Evolutionary conservation across 1,284 basidiomycete species (phyloP), one percentile per base, ranked within the genome.

Genomic region (Ceratobasidium sp.): DNA sequence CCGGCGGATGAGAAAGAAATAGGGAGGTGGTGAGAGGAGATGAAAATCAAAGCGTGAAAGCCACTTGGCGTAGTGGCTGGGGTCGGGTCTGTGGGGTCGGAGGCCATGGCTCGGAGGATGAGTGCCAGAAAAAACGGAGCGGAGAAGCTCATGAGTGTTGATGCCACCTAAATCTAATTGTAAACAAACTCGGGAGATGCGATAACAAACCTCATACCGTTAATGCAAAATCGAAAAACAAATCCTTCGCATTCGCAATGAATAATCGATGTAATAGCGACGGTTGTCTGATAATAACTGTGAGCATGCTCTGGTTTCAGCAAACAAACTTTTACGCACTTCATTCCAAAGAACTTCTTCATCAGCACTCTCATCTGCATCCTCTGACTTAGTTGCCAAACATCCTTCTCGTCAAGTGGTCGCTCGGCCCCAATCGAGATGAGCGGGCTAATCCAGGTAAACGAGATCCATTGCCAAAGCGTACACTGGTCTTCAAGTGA

Each of bases 301-400:
- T n/a, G n/a, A n/a, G n/a, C n/a, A n/a, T n/a, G n/a, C n/a, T n/a
- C n/a, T n/a, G n/a, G n/a, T n/a, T n/a, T n/a, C 26, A 7, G n/a
- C 15, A n/a, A 7, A 56, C 26, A 23, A 50, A 54, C 7, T 20
- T 42, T 13, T n/a, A 46, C 64, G 3, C 23, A 66, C 64, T 66
- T 66, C 9, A 66, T 23, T 13, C 48, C 64, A 26, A 46, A 48
- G 33, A 79, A 79, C 74, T 77, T 77, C 9, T 46, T 28, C 54
- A 69, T 42, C n/a, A 79, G 26, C 5, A 79, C 50, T 7, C 78
- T 23, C 5, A 40, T 56, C 15, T 61, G 64, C 54, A 79, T 57
- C n/a, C 26, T 65, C 4, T 61, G 54, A 38, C 74, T 59, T 23
- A 79, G 74, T 50, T 79, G 74, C 78, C 78, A 79, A 3, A 79